Base-by-base conservation (phyloP, 208 protist genomes). In the Wallacemonas rigidus region DNA sequence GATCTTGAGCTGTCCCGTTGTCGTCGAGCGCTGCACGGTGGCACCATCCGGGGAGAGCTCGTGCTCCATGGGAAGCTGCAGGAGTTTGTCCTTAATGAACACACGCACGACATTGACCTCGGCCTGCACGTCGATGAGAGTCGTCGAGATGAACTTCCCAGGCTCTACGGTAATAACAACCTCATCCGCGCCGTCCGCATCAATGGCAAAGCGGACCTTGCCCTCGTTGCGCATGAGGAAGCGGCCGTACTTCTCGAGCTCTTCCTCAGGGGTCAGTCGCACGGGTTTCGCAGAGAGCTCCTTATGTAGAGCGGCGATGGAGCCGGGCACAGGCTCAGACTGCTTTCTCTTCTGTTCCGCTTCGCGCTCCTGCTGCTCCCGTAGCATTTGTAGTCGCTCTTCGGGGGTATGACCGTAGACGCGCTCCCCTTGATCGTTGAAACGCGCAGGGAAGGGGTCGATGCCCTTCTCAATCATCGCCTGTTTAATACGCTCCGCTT, bases 81-180 rank as follows among this genome's bases (percentile, higher is more conserved):
- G 75, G 55, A 98, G 75, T 69, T 98, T 98, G 4, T 88, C 96
- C 80, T 99, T 99, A 63, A 98, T 82, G 57, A 80, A 81, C 39
- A 98, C 86, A 1, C 92, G 81, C 9, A 98, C 80, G 65, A 87
- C 96, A n/a, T 91, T 83, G 58, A 98, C 93, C 60, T 99, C 93
- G 8, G 97, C 87, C 72, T 98, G 86, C 12, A 98, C 80, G 48
- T 95, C 72, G 71, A 99, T 91, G 53, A 98, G 77, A 17, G 95
- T 96, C 2, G 95, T 98, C 17, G 95, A 95, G 45, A 99, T 91
- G 69, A 98, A 99, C 80, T 97, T 97, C 8, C 89, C 88, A 1
- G 94, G 83, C 62, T 91, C 72, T 38, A 98, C 88, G 26, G 92
- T 96, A 12, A 98, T 69, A 12, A 92, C 80, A 0, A 98, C 67